Evolutionary conservation across 345 rosid species (phyloP).

Genomic region (Gynandropsis gynandra): DNA sequence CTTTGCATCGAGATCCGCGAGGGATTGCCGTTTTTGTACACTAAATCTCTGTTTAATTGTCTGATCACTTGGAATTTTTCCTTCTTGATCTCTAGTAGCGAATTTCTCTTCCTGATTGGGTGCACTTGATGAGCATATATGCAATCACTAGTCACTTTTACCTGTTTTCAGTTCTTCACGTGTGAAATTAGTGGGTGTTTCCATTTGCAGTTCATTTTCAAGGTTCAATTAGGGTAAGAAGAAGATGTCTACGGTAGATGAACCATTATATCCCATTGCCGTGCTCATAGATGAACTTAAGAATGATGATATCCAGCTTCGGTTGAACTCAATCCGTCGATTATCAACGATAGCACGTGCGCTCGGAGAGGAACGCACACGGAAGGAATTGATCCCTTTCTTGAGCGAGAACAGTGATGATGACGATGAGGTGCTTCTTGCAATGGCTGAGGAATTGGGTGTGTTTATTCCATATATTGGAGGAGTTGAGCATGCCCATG

Average conservation of each 20-base stretch:
- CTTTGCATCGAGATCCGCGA: slow-evolving; percentile 17
- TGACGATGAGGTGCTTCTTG: slow-evolving; percentile 94
- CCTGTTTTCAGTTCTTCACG: background rate
- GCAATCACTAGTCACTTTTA: background rate
- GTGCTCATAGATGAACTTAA: slow-evolving; percentile 85
- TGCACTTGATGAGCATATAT: too few relatives aligned
- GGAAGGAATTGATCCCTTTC: slow-evolving; percentile 88
- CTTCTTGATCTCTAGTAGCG: background rate
- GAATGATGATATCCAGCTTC: slow-evolving; percentile 92
- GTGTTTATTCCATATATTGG: slow-evolving; percentile 90
- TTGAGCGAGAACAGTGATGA: slow-evolving; percentile 90
- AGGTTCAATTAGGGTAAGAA: slow-evolving; percentile 6
- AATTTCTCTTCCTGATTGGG: background rate
- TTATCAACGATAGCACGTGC: slow-evolving; percentile 93
- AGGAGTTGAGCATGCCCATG: slow-evolving; percentile 75
- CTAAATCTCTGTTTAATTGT: background rate
- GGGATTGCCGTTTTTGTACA: background rate
- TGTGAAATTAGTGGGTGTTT: background rate
- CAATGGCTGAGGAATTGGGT: slow-evolving; percentile 87
- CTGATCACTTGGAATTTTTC: background rate
- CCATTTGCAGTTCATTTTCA: slow-evolving; percentile 12
- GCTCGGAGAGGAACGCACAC: slow-evolving; percentile 87
- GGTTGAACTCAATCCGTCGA: slow-evolving; percentile 81
- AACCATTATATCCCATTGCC: slow-evolving; percentile 85
- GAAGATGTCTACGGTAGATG: slow-evolving; percentile 71